Conservation (phyloP, 495 filamentous ascomycete species). For the Astrocystis sublimbata region DNA sequence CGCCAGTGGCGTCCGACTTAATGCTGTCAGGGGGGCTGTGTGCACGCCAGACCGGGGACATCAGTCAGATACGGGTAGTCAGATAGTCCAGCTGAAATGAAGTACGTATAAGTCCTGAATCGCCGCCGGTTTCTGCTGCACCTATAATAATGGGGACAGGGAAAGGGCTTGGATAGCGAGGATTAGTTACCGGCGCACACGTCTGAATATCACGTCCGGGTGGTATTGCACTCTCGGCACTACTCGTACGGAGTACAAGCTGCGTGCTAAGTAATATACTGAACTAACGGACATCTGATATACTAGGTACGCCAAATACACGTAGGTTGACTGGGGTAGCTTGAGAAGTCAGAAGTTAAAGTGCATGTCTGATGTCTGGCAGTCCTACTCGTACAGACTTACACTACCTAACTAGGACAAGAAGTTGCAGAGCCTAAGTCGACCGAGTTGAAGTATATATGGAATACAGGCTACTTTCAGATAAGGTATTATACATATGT, state of each 20-base stretch:
- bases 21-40: not conserved
- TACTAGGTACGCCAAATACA: too few species aligned
- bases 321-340: too few species aligned
- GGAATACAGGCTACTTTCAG: too few species aligned
- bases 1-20: not conserved
- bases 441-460: too few species aligned
- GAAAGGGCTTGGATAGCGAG: not conserved
- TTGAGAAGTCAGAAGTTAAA: not conserved
- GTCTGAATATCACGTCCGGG: not conserved
- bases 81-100: slow-evolving; percentile 6
- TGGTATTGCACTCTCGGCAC: too few species aligned
- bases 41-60: not conserved
- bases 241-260: too few species aligned
- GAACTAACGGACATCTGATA: too few species aligned
- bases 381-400: not conserved
- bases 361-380: not conserved
- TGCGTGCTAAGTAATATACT: too few species aligned
- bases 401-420: too few species aligned
- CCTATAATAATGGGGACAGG: not conserved
- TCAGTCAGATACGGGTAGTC: too few species aligned
- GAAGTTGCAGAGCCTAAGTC: too few species aligned
- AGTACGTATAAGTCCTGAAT: not conserved
- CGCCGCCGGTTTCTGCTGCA: not conserved
- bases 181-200: not conserved
- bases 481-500: too few species aligned